These are phyloP conservation scores for Alternaria longipes DNA, from an alignment of 2,329 filamentous ascomycete species.

Conservation along the genomic window DNA sequence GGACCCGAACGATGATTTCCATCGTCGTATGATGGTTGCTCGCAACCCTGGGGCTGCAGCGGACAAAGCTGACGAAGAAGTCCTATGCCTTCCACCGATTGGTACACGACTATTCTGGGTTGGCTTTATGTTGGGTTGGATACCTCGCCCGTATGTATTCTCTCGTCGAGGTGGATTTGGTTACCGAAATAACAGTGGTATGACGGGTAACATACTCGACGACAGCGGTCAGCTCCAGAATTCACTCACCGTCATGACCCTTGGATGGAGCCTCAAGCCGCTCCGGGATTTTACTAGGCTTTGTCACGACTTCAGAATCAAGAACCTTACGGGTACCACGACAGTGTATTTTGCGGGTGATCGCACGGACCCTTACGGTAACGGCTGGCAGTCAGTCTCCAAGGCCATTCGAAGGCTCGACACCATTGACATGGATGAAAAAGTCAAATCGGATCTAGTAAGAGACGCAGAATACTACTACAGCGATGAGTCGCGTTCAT, in stretches of 20 bases:
- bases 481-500: conserved; percentile 40
- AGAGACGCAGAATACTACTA: conserved; percentile 52
- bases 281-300: conserved; percentile 32
- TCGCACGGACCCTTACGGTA: conserved; percentile 15
- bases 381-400: conserved; percentile 33
- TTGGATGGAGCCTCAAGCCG: conserved; percentile 41
- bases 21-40: conserved; percentile 5
- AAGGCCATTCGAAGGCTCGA: conserved; percentile 42
- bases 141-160: conserved; percentile 37
- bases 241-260: conserved; percentile 32
- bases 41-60: background rate
- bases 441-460: conserved; percentile 40
- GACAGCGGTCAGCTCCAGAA: conserved; percentile 27
- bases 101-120: conserved; percentile 42
- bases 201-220: conserved; percentile 10
- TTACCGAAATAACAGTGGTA: background rate
- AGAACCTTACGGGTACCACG: conserved; percentile 33
- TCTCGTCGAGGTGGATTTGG: conserved; percentile 22
- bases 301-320: conserved; percentile 35
- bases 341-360: conserved; percentile 38
- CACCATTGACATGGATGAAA: conserved; percentile 45
- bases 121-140: conserved; percentile 19
- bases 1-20: conserved; percentile 11
- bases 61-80: conserved; percentile 13
- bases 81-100: conserved; percentile 29